A percentile compares a stretch with the other conserved stretches of the same genome.
phyloP scores from a whole-genome alignment of 192 early-diverging fungal species.

The Glomus cerebriforme region DNA sequence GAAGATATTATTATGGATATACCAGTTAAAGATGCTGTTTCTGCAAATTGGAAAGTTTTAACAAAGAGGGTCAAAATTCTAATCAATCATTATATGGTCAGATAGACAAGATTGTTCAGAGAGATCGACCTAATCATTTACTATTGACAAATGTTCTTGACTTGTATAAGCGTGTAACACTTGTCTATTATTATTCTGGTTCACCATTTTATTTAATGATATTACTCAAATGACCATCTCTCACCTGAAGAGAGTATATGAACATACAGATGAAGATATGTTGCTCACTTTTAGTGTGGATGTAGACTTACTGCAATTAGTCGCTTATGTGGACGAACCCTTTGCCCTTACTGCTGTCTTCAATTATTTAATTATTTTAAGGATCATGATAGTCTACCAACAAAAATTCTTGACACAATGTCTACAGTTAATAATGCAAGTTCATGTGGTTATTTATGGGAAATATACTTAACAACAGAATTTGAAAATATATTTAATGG shows the following conservation, averaged over 20 bases:
- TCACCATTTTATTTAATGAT: slow-evolving; percentile 1
- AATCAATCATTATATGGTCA: background rate
- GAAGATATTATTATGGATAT: background rate
- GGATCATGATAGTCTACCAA: background rate
- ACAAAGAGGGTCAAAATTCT: background rate
- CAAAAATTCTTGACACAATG: background rate
- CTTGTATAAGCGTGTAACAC: slow-evolving; percentile 11
- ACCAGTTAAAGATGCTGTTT: background rate
- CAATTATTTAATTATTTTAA: slow-evolving; percentile 15
- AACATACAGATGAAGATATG: background rate
- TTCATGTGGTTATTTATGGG: background rate
- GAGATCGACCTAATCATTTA: background rate
- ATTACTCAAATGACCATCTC: slow-evolving; percentile 1
- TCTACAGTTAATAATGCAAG: slow-evolving; percentile 9
- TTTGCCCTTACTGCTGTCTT: background rate
- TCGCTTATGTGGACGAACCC: background rate
- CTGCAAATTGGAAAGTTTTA: background rate
- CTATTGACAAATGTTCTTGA: background rate
- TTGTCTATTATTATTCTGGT: slow-evolving; percentile 22
- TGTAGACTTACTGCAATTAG: background rate
- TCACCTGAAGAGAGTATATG: background rate
- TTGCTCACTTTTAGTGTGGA: background rate
- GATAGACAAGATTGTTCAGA: background rate
- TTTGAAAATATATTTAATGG: slow-evolving; percentile 14
- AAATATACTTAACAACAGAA: background rate